Evolutionary conservation across 2,329 filamentous ascomycete species (phyloP).

Genomic region (Emergomyces orientalis): DNA sequence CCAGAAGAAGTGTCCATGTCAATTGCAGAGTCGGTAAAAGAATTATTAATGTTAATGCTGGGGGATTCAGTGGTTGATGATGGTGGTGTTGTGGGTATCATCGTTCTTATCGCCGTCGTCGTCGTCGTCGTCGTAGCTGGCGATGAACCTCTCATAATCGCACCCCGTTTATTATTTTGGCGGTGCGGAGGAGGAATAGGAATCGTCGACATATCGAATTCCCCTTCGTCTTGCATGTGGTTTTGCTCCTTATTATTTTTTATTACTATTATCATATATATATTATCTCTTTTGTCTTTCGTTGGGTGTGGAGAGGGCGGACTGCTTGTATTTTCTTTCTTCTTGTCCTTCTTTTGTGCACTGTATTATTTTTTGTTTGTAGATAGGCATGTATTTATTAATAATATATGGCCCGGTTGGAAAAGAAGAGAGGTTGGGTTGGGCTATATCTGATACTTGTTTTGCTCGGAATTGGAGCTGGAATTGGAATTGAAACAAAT

Average conservation of each 20-base stretch:
- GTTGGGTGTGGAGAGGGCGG: background rate
- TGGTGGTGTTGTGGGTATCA: background rate
- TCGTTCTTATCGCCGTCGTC: background rate
- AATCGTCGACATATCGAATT: background rate
- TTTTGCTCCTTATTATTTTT: background rate
- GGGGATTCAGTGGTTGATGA: background rate
- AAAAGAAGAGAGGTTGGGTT: background rate
- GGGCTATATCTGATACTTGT: background rate
- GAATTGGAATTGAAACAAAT: background rate
- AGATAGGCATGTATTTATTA: background rate
- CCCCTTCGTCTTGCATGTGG: background rate
- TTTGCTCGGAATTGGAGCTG: no score
- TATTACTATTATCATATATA: background rate
- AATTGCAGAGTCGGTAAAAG: conserved; percentile 23
- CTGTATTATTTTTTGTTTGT: background rate
- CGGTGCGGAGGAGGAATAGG: background rate
- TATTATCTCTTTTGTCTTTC: background rate
- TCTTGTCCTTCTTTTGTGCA: no score
- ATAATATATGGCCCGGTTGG: background rate
- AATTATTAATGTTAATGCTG: conserved; percentile 9
- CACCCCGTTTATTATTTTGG: background rate
- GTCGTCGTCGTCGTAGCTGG: no score
- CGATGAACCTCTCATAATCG: background rate
- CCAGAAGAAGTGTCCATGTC: conserved; percentile 16
- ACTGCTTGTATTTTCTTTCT: background rate